Conservation (phyloP, 352 stramenopile genomes). For the Globisporangium irregulare region DNA sequence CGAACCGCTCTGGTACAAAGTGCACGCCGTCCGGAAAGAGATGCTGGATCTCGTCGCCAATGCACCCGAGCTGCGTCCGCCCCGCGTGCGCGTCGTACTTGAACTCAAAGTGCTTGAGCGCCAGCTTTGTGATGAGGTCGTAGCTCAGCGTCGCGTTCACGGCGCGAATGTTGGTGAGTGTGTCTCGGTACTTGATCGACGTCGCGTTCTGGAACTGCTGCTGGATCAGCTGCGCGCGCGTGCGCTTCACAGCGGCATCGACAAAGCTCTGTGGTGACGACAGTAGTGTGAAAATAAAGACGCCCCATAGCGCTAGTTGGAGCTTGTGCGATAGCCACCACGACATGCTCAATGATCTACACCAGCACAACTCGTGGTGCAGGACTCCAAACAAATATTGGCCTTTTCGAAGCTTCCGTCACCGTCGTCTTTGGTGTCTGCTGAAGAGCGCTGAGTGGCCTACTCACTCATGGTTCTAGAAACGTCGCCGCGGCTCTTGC, state of each 20-base stretch:
- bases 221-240: constrained; percentile 14
- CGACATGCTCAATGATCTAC: neutral
- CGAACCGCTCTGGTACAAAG: constrained; percentile 50
- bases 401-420: neutral
- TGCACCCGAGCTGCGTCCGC: constrained; percentile 57
- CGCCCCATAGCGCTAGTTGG: neutral
- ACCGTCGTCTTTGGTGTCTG: neutral
- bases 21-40: constrained; percentile 75
- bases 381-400: neutral
- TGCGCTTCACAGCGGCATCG: constrained; percentile 12
- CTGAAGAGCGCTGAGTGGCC: no score
- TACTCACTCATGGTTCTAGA: neutral
- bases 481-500: neutral
- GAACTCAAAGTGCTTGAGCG: constrained; percentile 73
- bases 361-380: neutral
- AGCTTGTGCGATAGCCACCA: neutral
- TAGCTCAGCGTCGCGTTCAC: constrained; percentile 48
- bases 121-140: constrained; percentile 43
- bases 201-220: constrained; percentile 13
- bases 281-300: neutral
- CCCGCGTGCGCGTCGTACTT: constrained; percentile 74
- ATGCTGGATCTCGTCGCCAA: constrained; percentile 54
- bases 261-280: neutral
- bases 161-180: constrained; percentile 38
- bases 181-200: constrained; percentile 37